These are phyloP conservation scores for Batkoa obscura DNA, from an alignment of 371 early-diverging fungal genomes.

Conservation along the genomic window DNA sequence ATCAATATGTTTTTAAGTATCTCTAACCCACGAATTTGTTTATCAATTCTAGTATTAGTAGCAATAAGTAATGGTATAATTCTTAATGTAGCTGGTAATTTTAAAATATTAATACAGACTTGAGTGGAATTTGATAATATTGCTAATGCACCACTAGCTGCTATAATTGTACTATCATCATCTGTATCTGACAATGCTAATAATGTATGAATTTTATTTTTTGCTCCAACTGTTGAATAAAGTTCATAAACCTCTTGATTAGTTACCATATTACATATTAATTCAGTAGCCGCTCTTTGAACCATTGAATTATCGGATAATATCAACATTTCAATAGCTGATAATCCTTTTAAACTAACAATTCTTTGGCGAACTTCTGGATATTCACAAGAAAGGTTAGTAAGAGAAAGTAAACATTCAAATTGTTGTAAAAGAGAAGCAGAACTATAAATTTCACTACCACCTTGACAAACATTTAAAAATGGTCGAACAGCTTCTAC, in stretches of 20 bases:
- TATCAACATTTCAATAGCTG: constrained; percentile 51
- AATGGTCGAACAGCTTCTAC: constrained; percentile 43
- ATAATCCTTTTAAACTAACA: constrained; percentile 32
- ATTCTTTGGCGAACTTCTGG: constrained; percentile 21
- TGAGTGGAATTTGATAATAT: constrained; percentile 40
- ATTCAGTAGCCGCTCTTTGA: constrained; percentile 83
- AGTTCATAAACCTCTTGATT: constrained; percentile 53
- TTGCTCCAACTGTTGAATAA: constrained; percentile 28
- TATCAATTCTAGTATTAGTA: constrained; percentile 19
- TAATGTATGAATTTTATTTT: constrained; percentile 42
- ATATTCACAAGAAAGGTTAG: constrained; percentile 61
- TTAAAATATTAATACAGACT: constrained; percentile 29
- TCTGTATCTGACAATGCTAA: constrained; percentile 73
- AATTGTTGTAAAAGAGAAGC: constrained; percentile 53
- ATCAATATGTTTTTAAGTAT: constrained; percentile 40
- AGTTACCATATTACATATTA: constrained; percentile 83
- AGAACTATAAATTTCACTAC: no score
- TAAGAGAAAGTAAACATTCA: constrained; percentile 81
- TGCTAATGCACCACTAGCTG: constrained; percentile 77
- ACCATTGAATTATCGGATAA: constrained; percentile 61
- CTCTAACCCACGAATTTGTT: constrained; percentile 37
- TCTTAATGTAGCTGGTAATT: constrained; percentile 31
- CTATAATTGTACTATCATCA: constrained; percentile 61
- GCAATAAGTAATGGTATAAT: constrained; percentile 22
- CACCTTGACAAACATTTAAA: constrained; percentile 21